phyloP scores from a whole-genome alignment of 495 filamentous ascomycete genomes.

The Astrothelium subdiscretum region DNA sequence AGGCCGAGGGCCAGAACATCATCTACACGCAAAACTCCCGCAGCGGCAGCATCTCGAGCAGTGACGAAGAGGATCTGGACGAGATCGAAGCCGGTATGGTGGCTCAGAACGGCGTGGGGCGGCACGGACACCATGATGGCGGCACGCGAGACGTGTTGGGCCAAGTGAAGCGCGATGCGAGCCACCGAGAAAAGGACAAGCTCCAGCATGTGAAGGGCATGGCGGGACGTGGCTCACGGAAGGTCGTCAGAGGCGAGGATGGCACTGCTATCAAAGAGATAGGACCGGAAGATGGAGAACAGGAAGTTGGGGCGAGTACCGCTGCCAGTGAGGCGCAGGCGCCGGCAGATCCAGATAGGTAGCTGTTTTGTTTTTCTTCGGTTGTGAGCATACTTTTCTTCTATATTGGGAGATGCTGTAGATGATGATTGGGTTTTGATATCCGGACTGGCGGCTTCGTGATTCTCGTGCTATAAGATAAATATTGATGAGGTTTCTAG shows the following conservation, averaged over 20 bases:
- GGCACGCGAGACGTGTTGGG: neutral
- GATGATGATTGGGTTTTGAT: neutral
- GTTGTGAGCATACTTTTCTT: neutral
- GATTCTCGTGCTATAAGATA: neutral
- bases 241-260: neutral
- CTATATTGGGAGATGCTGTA: neutral
- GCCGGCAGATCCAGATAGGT: neutral
- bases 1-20: conserved; percentile 47
- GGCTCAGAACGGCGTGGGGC: conserved; percentile 15
- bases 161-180: conserved; percentile 10
- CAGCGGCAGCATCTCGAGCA: conserved; percentile 47
- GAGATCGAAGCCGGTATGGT: conserved; percentile 33
- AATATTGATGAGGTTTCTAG: too few species aligned
- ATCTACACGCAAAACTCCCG: conserved; percentile 54
- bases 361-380: neutral
- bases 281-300: neutral
- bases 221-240: neutral
- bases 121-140: neutral
- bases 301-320: neutral
- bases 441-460: neutral
- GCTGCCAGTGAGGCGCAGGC: neutral
- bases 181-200: conserved; percentile 8
- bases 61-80: conserved; percentile 63
- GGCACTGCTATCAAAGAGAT: neutral
- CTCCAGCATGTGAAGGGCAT: neutral